phyloP scores from a whole-genome alignment of 345 rosid genomes.

The Boechera stricta region DNA sequence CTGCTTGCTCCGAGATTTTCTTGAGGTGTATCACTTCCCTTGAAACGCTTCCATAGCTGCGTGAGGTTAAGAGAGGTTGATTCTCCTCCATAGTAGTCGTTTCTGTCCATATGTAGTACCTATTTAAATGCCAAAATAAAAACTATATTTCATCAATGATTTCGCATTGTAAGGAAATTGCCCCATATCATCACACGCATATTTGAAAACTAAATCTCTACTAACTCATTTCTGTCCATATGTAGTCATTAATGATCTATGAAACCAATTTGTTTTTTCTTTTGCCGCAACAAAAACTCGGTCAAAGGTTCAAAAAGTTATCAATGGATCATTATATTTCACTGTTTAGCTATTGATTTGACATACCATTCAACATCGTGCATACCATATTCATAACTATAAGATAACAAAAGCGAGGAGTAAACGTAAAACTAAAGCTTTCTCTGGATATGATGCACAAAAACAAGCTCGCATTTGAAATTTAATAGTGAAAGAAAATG shows the following conservation, averaged over 20 bases:
- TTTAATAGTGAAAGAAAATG: neutral
- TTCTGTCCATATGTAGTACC: constrained; percentile 84
- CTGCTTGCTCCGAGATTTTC: constrained; percentile 73
- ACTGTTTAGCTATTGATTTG: no score
- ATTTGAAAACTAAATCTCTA: no score
- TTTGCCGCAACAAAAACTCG: no score
- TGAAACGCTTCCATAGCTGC: constrained; percentile 72
- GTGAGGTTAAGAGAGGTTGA: constrained; percentile 83
- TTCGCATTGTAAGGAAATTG: neutral
- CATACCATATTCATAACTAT: no score
- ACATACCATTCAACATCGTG: no score
- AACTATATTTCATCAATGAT: neutral
- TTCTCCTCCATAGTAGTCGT: constrained; percentile 85
- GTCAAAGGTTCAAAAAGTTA: no score
- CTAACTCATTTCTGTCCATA: no score
- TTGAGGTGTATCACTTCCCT: constrained; percentile 66
- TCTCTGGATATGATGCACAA: neutral
- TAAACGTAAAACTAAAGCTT: neutral
- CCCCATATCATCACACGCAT: neutral
- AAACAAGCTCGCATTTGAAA: neutral
- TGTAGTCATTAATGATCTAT: no score
- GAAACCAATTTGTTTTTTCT: no score
- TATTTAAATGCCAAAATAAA: constrained; percentile 37
- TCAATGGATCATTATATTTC: no score
- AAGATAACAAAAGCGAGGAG: constrained; percentile 4